Evolutionary conservation across 2,329 filamentous ascomycete genomes (phyloP).

Genomic region (Trichoderma cornu-damae): DNA sequence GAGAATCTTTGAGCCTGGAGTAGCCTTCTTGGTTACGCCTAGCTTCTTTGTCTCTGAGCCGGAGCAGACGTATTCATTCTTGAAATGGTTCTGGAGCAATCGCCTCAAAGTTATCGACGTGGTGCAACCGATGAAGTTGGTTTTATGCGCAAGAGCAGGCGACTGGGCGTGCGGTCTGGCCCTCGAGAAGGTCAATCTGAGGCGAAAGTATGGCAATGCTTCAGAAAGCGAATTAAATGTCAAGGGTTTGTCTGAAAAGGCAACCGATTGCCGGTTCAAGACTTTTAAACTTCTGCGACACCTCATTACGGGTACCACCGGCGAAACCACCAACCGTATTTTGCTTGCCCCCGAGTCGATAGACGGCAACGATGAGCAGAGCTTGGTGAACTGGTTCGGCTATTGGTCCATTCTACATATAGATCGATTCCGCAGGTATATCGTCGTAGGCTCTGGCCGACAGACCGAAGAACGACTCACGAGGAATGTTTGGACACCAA

Average conservation of each 20-base stretch:
- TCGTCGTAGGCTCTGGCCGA: slow-evolving; percentile 47
- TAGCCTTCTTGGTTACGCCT: slow-evolving; percentile 37
- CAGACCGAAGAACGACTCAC: slow-evolving; percentile 23
- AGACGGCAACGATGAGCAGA: slow-evolving; percentile 56
- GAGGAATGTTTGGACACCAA: slow-evolving; percentile 25
- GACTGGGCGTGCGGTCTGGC: slow-evolving; percentile 30
- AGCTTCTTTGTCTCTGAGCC: slow-evolving; percentile 40
- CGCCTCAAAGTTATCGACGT: slow-evolving; percentile 19
- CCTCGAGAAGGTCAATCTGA: neutral
- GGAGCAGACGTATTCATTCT: slow-evolving; percentile 30
- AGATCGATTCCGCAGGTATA: slow-evolving; percentile 50
- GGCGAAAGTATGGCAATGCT: neutral
- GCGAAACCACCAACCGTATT: slow-evolving; percentile 31
- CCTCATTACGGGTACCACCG: slow-evolving; percentile 20
- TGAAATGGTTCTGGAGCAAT: slow-evolving; percentile 34
- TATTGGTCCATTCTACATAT: slow-evolving; percentile 50
- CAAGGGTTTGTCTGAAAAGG: slow-evolving; percentile 11
- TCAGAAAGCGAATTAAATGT: neutral
- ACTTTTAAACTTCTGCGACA: slow-evolving; percentile 22
- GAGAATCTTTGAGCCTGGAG: slow-evolving; percentile 31
- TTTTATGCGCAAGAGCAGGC: slow-evolving; percentile 29
- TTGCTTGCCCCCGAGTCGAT: slow-evolving; percentile 45
- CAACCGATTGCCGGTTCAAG: slow-evolving; percentile 25
- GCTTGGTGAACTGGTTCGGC: slow-evolving; percentile 58
- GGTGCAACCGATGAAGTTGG: slow-evolving; percentile 25